Conservation (phyloP, 2,329 filamentous ascomycete genomes). For the Samsoniella hepiali region DNA sequence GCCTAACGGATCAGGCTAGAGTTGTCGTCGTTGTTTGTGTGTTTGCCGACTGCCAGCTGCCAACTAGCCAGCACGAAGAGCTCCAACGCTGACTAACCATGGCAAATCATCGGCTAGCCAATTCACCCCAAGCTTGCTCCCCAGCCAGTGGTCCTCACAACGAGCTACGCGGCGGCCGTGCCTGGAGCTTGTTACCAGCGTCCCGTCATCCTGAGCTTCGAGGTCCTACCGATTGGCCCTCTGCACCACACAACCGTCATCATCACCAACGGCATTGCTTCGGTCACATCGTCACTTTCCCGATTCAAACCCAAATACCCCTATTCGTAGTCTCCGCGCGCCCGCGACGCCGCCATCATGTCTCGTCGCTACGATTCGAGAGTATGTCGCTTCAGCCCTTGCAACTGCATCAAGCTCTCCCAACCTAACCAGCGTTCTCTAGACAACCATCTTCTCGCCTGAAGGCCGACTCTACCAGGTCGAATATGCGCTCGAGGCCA, state of each 20-base stretch:
- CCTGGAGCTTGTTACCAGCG: conserved; percentile 40
- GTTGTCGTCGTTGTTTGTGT: neutral
- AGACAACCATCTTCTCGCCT: conserved; percentile 99
- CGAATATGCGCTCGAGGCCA: conserved; percentile 98
- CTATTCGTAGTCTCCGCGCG: neutral
- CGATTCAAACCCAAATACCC: neutral
- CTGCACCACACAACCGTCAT: conserved; percentile 1
- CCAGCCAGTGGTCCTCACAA: conserved; percentile 16
- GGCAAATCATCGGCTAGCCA: conserved; percentile 21
- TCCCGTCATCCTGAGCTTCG: conserved; percentile 22
- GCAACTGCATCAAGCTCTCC: conserved; percentile 11
- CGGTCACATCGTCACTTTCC: neutral
- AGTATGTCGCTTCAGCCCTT: conserved; percentile 53
- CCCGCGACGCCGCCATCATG: conserved; percentile 52
- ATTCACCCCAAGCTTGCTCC: conserved; percentile 13
- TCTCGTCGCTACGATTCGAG: conserved; percentile 96
- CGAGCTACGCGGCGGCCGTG: conserved; percentile 40
- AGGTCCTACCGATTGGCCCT: conserved; percentile 8
- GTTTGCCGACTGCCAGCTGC: neutral
- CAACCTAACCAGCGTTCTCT: conserved; percentile 20
- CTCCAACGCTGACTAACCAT: conserved; percentile 4
- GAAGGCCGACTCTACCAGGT: conserved; percentile 98
- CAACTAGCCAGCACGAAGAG: neutral
- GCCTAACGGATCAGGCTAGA: conserved; percentile 12
- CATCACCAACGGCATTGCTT: conserved; percentile 1